phyloP scores from a whole-genome alignment of 1,139 yeast genomes.

The Candida tetrigidarum region DNA sequence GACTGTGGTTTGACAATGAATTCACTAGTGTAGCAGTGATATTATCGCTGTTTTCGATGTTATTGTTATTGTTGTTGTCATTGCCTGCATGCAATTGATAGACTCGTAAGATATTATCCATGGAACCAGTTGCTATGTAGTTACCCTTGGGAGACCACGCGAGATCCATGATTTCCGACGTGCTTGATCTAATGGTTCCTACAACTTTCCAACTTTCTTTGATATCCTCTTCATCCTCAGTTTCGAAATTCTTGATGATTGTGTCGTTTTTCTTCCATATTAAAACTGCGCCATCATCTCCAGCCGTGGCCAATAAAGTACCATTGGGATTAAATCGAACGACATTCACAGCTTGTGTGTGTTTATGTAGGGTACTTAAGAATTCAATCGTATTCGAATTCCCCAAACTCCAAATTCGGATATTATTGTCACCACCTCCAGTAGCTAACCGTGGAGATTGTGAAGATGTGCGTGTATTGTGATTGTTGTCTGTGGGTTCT shows the following conservation, averaged over 20 bases:
- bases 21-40: slow-evolving; percentile 61
- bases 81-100: slow-evolving; percentile 33
- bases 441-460: slow-evolving; percentile 62
- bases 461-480: neutral
- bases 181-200: slow-evolving; percentile 52
- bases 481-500: slow-evolving; percentile 9
- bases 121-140: slow-evolving; percentile 83
- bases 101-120: slow-evolving; percentile 83
- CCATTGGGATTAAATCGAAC: slow-evolving; percentile 81
- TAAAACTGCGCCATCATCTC: slow-evolving; percentile 90
- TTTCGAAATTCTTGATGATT: slow-evolving; percentile 56
- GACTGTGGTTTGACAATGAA: slow-evolving; percentile 74
- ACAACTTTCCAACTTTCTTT: slow-evolving; percentile 70
- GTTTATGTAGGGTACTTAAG: slow-evolving; percentile 79
- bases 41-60: too few relatives aligned
- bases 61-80: too few relatives aligned
- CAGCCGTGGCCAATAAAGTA: slow-evolving; percentile 78
- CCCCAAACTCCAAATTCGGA: slow-evolving; percentile 61
- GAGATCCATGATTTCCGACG: slow-evolving; percentile 85
- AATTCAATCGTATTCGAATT: slow-evolving; percentile 45
- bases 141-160: slow-evolving; percentile 89
- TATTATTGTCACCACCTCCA: slow-evolving; percentile 94
- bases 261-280: slow-evolving; percentile 72
- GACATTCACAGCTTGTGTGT: slow-evolving; percentile 92
- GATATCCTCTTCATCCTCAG: slow-evolving; percentile 53